These are phyloP conservation scores for Phytopythium mirpurense DNA, from an alignment of 352 stramenopile species.

Conservation along the genomic window DNA sequence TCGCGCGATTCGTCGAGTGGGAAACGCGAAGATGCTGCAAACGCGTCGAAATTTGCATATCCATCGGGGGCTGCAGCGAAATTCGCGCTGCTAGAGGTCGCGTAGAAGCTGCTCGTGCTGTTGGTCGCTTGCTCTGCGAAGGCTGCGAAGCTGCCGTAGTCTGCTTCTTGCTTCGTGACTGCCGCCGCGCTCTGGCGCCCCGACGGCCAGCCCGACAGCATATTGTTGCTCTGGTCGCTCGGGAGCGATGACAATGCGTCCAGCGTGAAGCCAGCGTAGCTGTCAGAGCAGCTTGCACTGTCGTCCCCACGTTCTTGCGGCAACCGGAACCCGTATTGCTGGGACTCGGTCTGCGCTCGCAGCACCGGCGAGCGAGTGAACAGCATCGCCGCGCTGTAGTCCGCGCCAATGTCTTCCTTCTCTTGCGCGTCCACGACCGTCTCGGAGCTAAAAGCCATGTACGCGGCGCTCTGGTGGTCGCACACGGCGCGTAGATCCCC, in stretches of 20 bases:
- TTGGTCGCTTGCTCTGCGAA: conserved; percentile 13
- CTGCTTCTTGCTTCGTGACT: background rate
- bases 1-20: conserved; percentile 20
- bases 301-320: background rate
- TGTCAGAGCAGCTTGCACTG: conserved; percentile 17
- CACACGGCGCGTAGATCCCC: conserved; percentile 30
- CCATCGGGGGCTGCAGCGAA: conserved; percentile 4
- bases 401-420: background rate
- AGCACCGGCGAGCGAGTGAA: conserved; percentile 37
- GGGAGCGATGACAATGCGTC: conserved; percentile 27
- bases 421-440: conserved; percentile 27
- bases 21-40: conserved; percentile 16
- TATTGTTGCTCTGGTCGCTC: conserved; percentile 10
- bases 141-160: conserved; percentile 45
- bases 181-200: background rate
- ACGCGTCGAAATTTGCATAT: conserved; percentile 19
- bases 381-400: conserved; percentile 21
- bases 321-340: background rate
- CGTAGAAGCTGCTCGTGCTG: conserved; percentile 9
- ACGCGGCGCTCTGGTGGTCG: conserved; percentile 47
- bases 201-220: too few relatives aligned
- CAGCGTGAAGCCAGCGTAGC: conserved; percentile 41
- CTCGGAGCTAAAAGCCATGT: conserved; percentile 67
- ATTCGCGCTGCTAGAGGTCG: background rate
- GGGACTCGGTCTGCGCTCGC: conserved; percentile 1